phyloP scores from a whole-genome alignment of 1,284 basidiomycete species.

The Ganoderma sp. region DNA sequence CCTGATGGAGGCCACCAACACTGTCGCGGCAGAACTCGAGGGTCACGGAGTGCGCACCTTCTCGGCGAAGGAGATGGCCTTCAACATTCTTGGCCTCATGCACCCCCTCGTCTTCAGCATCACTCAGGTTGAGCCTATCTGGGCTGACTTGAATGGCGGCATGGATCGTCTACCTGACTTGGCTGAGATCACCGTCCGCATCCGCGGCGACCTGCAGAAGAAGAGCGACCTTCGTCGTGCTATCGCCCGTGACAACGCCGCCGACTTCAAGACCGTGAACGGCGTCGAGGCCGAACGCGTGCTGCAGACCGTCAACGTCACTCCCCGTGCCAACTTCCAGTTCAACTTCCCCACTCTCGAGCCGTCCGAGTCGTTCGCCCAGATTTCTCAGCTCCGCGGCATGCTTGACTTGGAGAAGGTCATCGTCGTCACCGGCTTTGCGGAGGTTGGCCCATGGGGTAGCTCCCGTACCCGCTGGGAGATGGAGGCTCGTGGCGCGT shows the following conservation, averaged over 20 bases:
- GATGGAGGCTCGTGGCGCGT: conserved; percentile 94
- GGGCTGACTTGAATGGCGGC: conserved; percentile 96
- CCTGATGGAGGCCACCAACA: conserved; percentile 95
- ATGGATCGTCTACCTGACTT: conserved; percentile 97
- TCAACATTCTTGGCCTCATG: conserved; percentile 99
- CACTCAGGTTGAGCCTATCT: conserved; percentile 99
- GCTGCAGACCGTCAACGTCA: conserved; percentile 90
- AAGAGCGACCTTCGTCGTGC: conserved; percentile 93
- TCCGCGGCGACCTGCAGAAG: conserved; percentile 78
- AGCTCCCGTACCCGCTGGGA: conserved; percentile 99
- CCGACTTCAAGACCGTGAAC: conserved; percentile 92
- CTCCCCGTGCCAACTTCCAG: conserved; percentile 96
- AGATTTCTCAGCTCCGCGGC: conserved; percentile 81
- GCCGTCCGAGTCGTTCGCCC: conserved; percentile 65
- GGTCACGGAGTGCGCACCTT: conserved; percentile 95
- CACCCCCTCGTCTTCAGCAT: conserved; percentile 99
- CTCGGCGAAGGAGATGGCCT: conserved; percentile 99
- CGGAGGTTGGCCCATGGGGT: conserved; percentile 99
- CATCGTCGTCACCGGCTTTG: conserved; percentile 92
- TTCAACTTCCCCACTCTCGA: conserved; percentile 91
- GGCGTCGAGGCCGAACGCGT: conserved; percentile 93
- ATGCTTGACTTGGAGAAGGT: conserved; percentile 96
- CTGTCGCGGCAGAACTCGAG: conserved; percentile 94
- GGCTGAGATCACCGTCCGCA: conserved; percentile 88
- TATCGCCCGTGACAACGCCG: conserved; percentile 91